Evolutionary conservation across 768 basidiomycete species (phyloP).

Genomic region (Leccinum sublutescens): DNA sequence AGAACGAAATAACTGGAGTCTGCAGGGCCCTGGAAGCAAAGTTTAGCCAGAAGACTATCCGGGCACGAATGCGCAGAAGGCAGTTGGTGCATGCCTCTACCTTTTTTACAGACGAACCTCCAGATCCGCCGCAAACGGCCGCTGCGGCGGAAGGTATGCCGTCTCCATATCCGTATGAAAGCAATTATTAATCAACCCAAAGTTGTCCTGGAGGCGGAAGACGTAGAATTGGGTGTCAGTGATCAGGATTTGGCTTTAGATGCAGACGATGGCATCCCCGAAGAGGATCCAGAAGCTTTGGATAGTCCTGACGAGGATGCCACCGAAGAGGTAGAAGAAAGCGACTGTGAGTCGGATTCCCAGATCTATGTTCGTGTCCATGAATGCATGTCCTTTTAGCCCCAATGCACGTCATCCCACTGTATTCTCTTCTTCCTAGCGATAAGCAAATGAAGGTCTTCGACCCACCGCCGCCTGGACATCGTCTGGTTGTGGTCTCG

Average conservation of each 20-base stretch:
- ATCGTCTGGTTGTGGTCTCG: slow-evolving; percentile 88
- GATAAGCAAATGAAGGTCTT: slow-evolving; percentile 97
- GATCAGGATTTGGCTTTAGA: slow-evolving; percentile 61
- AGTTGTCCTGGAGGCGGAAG: slow-evolving; percentile 82
- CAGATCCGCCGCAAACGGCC: slow-evolving; percentile 14
- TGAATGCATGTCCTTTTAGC: slow-evolving; percentile 41
- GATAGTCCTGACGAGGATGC: slow-evolving; percentile 70
- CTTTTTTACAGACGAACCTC: slow-evolving; percentile 28
- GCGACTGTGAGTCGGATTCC: slow-evolving; percentile 50
- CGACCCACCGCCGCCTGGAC: slow-evolving; percentile 72
- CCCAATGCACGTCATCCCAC: slow-evolving; percentile 91
- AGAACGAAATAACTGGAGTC: slow-evolving; percentile 88
- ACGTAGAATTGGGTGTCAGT: slow-evolving; percentile 63
- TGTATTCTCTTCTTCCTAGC: slow-evolving; percentile 89
- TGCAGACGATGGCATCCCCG: slow-evolving; percentile 57
- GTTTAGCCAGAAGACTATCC: slow-evolving; percentile 67
- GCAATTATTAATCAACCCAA: background rate
- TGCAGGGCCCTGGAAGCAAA: slow-evolving; percentile 77
- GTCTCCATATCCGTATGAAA: background rate
- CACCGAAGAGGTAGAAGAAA: slow-evolving; percentile 57
- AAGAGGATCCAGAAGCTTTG: slow-evolving; percentile 71
- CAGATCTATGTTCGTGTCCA: slow-evolving; percentile 3
- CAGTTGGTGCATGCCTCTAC: slow-evolving; percentile 24
- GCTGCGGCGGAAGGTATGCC: slow-evolving; percentile 21
- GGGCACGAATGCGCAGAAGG: slow-evolving; percentile 45